Evolutionary conservation across 2,329 filamentous ascomycete species (phyloP).

Genomic region (Diaporthe eres): DNA sequence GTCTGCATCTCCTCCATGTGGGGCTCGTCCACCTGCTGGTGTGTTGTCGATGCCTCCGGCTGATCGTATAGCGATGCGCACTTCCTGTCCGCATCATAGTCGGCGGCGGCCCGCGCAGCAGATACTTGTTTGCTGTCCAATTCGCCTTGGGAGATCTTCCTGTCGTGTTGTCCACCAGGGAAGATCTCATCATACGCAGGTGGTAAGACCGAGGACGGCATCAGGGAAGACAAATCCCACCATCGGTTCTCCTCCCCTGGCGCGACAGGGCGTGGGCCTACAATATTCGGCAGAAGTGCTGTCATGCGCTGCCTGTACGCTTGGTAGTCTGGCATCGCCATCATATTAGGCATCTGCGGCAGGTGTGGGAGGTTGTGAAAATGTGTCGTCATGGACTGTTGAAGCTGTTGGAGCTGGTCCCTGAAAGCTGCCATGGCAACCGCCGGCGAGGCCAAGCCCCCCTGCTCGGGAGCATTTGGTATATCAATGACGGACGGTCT

Average conservation of each 20-base stretch:
- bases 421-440: slow-evolving; percentile 78
- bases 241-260: slow-evolving; percentile 69
- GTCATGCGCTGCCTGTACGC: slow-evolving; percentile 78
- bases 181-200: slow-evolving; percentile 87
- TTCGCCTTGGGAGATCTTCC: slow-evolving; percentile 61
- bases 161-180: slow-evolving; percentile 69
- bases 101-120: slow-evolving; percentile 70
- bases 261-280: slow-evolving; percentile 63
- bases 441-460: slow-evolving; percentile 66
- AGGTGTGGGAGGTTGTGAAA: slow-evolving; percentile 76
- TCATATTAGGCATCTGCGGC: slow-evolving; percentile 73
- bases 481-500: slow-evolving; percentile 44
- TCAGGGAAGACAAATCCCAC: slow-evolving; percentile 76
- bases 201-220: slow-evolving; percentile 67
- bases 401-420: slow-evolving; percentile 83
- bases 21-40: slow-evolving; percentile 19
- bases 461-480: slow-evolving; percentile 50
- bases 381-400: slow-evolving; percentile 77
- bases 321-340: slow-evolving; percentile 80
- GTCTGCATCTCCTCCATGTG: slow-evolving; percentile 45
- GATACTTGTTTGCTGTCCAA: slow-evolving; percentile 70
- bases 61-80: slow-evolving; percentile 68
- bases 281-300: slow-evolving; percentile 78
- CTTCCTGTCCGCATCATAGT: slow-evolving; percentile 71
- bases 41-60: slow-evolving; percentile 44